Evolutionary conservation across 768 basidiomycete genomes (phyloP), one percentile per base, ranked within the genome.

Genomic region (Boletus reticulatus): DNA sequence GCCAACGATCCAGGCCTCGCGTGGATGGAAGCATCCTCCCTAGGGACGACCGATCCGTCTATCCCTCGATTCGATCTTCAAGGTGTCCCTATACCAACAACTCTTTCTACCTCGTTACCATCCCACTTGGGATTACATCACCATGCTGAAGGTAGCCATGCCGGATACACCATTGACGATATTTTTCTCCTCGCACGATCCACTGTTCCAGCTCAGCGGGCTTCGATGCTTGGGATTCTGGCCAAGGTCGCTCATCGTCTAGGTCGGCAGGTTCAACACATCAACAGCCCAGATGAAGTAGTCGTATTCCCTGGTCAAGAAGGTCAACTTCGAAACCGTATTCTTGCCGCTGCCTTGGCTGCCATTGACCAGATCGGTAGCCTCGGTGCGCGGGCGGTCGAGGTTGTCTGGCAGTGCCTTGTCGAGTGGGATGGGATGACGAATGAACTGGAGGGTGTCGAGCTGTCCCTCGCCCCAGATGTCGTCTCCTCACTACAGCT

Each of bases 51-150:
- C 8, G 11, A 67, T 72, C 4, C 62, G 65, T 48, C 62, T 65
- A 14, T 76, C 73, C 38, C 81, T 80, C 58, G 81, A 81, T 96
- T 94, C 65, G 89, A 95, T 69, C 80, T 95, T 2, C 77, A 80
- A 1, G 94, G 93, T 8, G 76, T 72, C 11, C 81, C 83, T 0
- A 86, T 96, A n/a, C 76, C 89, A 1, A 55, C 74, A 0, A 65
- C 76, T 3, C 62, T 84, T 3, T 81, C 83, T 3, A 68, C 77
- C 0, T 77, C 76, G 1, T 76, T 96, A 4, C 94, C 93, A 2
- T 87, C 90, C 0, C 87, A 94, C 72, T 79, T 93, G 7, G 94
- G 94, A 5, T 76, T 96, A 4, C 94, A 98, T 70, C 94, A 97
- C 66, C 94, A 96, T 66, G 87, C 93, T 0, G 85, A 91, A 52